phyloP scores from a whole-genome alignment of 2,329 filamentous ascomycete genomes.

The Colletotrichum lentis region DNA sequence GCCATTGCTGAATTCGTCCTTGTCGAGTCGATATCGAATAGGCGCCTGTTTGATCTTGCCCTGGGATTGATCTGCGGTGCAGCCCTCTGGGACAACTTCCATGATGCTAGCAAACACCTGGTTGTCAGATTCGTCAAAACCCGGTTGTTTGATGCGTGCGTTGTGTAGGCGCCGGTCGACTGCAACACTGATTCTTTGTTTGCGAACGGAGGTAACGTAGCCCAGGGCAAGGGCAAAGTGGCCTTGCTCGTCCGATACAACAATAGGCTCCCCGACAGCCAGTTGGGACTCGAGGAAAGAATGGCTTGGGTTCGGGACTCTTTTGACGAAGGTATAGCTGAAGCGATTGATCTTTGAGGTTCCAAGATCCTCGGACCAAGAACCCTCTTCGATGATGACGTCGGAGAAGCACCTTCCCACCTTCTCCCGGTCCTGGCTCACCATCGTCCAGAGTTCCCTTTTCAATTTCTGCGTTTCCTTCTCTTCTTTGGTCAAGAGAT shows the following conservation, averaged over 20 bases:
- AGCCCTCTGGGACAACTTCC: slow-evolving; percentile 74
- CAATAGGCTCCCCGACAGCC: slow-evolving; percentile 85
- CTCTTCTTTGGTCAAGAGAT: slow-evolving; percentile 91
- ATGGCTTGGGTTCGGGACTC: slow-evolving; percentile 66
- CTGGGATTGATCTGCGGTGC: slow-evolving; percentile 59
- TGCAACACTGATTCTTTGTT: slow-evolving; percentile 81
- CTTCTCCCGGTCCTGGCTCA: slow-evolving; percentile 86
- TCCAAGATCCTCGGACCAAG: slow-evolving; percentile 72
- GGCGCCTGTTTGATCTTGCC: slow-evolving; percentile 62
- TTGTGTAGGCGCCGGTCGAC: slow-evolving; percentile 92
- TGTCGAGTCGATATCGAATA: slow-evolving; percentile 85
- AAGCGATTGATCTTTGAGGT: slow-evolving; percentile 90
- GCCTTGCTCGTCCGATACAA: slow-evolving; percentile 94
- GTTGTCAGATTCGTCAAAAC: slow-evolving; percentile 79
- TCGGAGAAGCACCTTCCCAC: slow-evolving; percentile 89
- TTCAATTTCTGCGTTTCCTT: slow-evolving; percentile 86
- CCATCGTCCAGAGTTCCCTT: slow-evolving; percentile 94
- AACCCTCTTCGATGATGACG: slow-evolving; percentile 82
- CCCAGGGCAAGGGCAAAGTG: slow-evolving; percentile 96
- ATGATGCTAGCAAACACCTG: slow-evolving; percentile 92
- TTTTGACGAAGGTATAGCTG: slow-evolving; percentile 84
- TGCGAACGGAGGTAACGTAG: slow-evolving; percentile 81
- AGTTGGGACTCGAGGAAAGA: slow-evolving; percentile 94
- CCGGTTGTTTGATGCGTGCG: slow-evolving; percentile 75
- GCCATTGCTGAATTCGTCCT: slow-evolving; percentile 97